phyloP scores from a whole-genome alignment of 1,284 basidiomycete genomes.

The Taiwanofungus camphoratus region DNA sequence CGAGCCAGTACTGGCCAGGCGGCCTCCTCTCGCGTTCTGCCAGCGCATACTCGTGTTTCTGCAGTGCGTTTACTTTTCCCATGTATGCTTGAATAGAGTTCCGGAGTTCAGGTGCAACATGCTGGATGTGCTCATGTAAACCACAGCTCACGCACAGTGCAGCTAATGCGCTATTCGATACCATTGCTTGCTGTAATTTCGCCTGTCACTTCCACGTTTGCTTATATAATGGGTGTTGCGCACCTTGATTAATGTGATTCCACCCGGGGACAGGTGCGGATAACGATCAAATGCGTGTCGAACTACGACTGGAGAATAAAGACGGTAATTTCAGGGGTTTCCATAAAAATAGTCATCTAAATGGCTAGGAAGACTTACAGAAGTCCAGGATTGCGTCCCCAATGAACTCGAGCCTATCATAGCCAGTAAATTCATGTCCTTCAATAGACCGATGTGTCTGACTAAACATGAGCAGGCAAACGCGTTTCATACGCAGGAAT shows the following conservation, averaged over 20 bases:
- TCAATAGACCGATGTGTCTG: conserved; percentile 62
- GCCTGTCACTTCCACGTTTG: conserved; percentile 2
- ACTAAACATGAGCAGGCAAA: conserved; percentile 1
- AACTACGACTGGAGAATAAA: conserved; percentile 55
- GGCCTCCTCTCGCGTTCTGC: conserved; percentile 42
- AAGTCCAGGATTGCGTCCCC: conserved; percentile 81
- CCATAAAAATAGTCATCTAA: no score
- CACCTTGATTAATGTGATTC: conserved; percentile 71
- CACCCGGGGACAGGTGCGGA: conserved; percentile 59
- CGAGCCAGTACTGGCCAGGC: conserved; percentile 71
- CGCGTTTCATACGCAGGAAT: neutral
- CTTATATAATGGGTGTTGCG: conserved; percentile 10
- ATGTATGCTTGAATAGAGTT: conserved; percentile 49
- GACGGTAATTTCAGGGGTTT: conserved; percentile 1
- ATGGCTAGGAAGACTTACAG: conserved; percentile 43
- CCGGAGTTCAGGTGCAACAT: conserved; percentile 48
- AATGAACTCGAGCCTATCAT: conserved; percentile 75
- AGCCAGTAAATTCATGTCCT: conserved; percentile 47
- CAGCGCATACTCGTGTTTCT: conserved; percentile 41
- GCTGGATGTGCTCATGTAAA: conserved; percentile 54
- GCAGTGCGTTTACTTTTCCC: conserved; percentile 40
- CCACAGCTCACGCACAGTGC: conserved; percentile 66
- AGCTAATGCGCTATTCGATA: conserved; percentile 69
- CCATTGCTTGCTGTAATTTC: conserved; percentile 63
- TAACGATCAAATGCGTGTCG: conserved; percentile 62